phyloP scores from a whole-genome alignment of 257 asterid species.

The Capsicum baccatum region DNA sequence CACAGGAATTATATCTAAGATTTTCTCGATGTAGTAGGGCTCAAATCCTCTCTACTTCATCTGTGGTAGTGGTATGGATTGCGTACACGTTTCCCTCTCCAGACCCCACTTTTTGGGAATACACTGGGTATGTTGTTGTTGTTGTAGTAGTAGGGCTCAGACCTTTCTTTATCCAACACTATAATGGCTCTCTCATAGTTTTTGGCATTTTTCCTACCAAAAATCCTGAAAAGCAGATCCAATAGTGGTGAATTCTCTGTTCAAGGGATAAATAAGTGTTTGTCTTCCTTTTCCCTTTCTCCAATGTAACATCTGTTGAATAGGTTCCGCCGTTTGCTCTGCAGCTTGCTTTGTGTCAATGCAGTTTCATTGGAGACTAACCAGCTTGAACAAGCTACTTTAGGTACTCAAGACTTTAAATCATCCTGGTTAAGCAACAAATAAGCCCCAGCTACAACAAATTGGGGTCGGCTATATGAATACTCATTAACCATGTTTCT shows the following conservation, averaged over 20 bases:
- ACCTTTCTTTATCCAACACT: neutral
- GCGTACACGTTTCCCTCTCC: too few species aligned
- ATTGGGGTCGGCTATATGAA: neutral
- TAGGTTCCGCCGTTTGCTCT: neutral
- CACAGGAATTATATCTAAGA: neutral
- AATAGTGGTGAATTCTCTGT: slow-evolving; percentile 18
- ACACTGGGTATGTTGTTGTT: too few species aligned
- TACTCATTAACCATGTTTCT: neutral
- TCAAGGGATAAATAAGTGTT: neutral
- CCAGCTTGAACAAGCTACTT: neutral
- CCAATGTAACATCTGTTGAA: neutral
- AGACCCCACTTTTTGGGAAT: too few species aligned
- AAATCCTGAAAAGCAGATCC: slow-evolving; percentile 3
- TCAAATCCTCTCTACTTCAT: too few species aligned
- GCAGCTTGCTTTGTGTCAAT: slow-evolving; percentile 4
- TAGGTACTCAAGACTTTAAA: neutral
- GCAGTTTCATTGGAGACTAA: neutral
- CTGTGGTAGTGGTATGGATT: too few species aligned
- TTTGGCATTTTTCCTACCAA: neutral
- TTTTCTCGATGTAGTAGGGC: neutral
- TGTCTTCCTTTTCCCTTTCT: neutral
- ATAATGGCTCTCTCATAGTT: neutral
- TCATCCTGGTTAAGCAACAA: slow-evolving; percentile 11
- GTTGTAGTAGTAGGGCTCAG: too few species aligned
- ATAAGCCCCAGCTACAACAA: slow-evolving; percentile 4